Evolutionary conservation across 2,329 filamentous ascomycete genomes (phyloP), one percentile per base, ranked within the genome.

Genomic region (Hysterium pulicare): DNA sequence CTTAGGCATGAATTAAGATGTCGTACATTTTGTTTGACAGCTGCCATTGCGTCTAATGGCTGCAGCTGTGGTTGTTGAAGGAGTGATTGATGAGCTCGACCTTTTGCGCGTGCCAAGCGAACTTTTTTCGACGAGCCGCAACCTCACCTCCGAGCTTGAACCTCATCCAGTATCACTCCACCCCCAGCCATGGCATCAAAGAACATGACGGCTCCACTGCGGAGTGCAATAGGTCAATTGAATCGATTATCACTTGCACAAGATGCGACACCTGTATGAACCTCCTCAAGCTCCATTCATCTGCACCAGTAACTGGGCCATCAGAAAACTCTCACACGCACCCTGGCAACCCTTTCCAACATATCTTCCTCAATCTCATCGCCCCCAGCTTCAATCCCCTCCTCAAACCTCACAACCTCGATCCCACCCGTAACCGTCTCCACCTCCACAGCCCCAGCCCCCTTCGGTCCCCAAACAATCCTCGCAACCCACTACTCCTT

Each of bases 401-500:
- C 31, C 32, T 41, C 37, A 44, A 21, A 31, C 16, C 8, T 41
- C 21, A 35, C 39, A 22, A 41, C 30, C 16, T 33, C 33, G 16
- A 16, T 34, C 16, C 4, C n/a, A 41, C 32, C 36, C 33, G 38
- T 51, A 56, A 50, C 45, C 45, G 32, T 51, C 33, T 7, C 13
- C 21, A 33, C 38, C 21, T 28, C 19, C 20, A 62, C 69, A 33
- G 71, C 60, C 37, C 69, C 69, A 62, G 48, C 52, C 53, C 41
- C 61, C 47, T 61, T 66, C 47, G 79, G 79, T 74, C 51, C 73
- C 75, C 51, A 82, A 35, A 62, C 81, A 22, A 87, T 94, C 43
- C 81, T 87, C 42, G 78, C 91, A 48, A 97, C 91, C 41, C 81
- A 96, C 68, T 90, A 95, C 79, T 75, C 77, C 64, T 98, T 97